These are phyloP conservation scores for Medicago ruthenica DNA, from an alignment of 306 rosid species.

Conservation along the genomic window DNA sequence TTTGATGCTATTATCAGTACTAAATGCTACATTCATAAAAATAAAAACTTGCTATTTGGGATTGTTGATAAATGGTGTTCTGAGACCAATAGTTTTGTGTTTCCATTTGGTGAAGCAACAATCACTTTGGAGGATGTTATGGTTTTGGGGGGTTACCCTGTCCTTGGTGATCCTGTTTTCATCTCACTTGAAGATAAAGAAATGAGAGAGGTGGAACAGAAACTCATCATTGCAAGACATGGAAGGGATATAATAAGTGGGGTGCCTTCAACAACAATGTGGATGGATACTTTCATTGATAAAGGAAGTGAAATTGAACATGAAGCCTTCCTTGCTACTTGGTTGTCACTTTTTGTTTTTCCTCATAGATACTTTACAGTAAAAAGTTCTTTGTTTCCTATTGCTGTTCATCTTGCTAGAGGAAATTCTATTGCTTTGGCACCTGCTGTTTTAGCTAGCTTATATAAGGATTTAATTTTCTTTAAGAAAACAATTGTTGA, in stretches of 20 bases:
- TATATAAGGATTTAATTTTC: neutral
- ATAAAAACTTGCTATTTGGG: slow-evolving; percentile 40
- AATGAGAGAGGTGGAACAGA: neutral
- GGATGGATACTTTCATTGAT: slow-evolving; percentile 58
- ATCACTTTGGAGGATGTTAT: neutral
- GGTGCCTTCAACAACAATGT: too few relatives aligned
- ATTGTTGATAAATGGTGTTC: slow-evolving; percentile 44
- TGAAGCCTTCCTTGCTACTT: slow-evolving; percentile 51
- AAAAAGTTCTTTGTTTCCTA: slow-evolving; percentile 43
- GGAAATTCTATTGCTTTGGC: slow-evolving; percentile 49
- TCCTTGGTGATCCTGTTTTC: neutral
- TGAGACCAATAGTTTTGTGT: neutral
- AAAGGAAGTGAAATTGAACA: slow-evolving; percentile 50
- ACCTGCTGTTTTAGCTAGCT: neutral
- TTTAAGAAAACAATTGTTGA: neutral
- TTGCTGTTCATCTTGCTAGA: slow-evolving; percentile 54
- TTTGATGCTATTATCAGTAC: slow-evolving; percentile 22
- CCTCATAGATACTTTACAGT: neutral
- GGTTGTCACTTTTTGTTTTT: slow-evolving; percentile 66
- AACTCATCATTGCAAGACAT: too few relatives aligned
- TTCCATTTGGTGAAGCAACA: neutral
- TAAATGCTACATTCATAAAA: neutral
- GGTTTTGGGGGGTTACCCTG: neutral
- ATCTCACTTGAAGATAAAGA: neutral
- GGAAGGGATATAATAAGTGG: too few relatives aligned